phyloP scores from a whole-genome alignment of 768 basidiomycete genomes.

The Phanerochaete carnosa region DNA sequence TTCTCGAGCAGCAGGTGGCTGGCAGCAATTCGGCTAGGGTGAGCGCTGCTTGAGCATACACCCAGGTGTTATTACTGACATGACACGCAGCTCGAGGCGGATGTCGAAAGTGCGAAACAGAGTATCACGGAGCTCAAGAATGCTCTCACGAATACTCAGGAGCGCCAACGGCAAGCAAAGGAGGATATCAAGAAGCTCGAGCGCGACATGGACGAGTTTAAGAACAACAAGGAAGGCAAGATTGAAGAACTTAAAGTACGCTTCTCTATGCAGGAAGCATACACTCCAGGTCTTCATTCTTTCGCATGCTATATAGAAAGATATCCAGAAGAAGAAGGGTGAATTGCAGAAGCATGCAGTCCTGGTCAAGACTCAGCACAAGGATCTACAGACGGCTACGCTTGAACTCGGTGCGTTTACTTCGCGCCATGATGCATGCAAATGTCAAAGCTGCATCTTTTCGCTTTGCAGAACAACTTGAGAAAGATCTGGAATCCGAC shows the following conservation, averaged over 20 bases:
- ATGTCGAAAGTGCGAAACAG: slow-evolving; percentile 72
- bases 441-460: too few species aligned
- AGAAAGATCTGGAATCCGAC: slow-evolving; percentile 63
- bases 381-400: slow-evolving; percentile 81
- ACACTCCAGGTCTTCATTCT: background rate
- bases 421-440: background rate
- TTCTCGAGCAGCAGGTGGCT: slow-evolving; percentile 81
- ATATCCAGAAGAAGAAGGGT: slow-evolving; percentile 78
- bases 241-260: slow-evolving; percentile 86
- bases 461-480: slow-evolving; percentile 64
- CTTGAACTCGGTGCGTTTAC: slow-evolving; percentile 77
- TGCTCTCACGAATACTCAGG: slow-evolving; percentile 61
- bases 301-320: slow-evolving; percentile 42
- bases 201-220: slow-evolving; percentile 97
- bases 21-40: slow-evolving; percentile 91
- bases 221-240: slow-evolving; percentile 98
- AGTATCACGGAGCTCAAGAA: slow-evolving; percentile 55
- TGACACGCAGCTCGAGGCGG: slow-evolving; percentile 61
- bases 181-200: slow-evolving; percentile 85
- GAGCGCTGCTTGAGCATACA: background rate
- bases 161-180: slow-evolving; percentile 73
- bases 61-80: background rate
- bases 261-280: background rate
- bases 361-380: slow-evolving; percentile 81
- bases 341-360: slow-evolving; percentile 79